Evolutionary conservation across 1,284 basidiomycete species (phyloP).

Genomic region (Cerioporus squamosus): DNA sequence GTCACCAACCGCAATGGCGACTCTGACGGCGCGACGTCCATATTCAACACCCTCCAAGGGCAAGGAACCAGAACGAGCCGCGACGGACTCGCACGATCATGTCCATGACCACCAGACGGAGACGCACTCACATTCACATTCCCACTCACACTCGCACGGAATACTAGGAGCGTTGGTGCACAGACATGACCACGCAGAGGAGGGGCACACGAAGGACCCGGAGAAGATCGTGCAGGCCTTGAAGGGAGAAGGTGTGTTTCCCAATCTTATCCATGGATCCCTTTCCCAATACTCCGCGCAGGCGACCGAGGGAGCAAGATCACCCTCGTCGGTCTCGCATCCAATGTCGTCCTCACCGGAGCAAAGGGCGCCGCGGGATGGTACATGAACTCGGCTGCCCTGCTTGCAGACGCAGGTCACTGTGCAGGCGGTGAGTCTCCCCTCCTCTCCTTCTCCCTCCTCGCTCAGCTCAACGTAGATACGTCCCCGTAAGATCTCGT

Average conservation of each 20-base stretch:
- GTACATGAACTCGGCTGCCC: slow-evolving; percentile 87
- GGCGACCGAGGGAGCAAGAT: slow-evolving; percentile 85
- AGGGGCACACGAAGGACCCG: slow-evolving; percentile 66
- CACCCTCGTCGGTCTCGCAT: slow-evolving; percentile 85
- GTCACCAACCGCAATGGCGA: slow-evolving; percentile 23
- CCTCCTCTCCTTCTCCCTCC: too few species aligned
- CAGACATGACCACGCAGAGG: slow-evolving; percentile 69
- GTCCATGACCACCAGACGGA: slow-evolving; percentile 33
- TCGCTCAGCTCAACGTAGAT: slow-evolving; percentile 8
- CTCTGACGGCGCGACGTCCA: slow-evolving; percentile 24
- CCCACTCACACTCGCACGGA: slow-evolving; percentile 60
- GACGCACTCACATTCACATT: slow-evolving; percentile 44
- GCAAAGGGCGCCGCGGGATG: slow-evolving; percentile 88
- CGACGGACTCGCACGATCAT: slow-evolving; percentile 22
- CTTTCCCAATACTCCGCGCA: slow-evolving; percentile 23
- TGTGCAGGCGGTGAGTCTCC: slow-evolving; percentile 77
- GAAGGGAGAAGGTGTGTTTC: slow-evolving; percentile 62
- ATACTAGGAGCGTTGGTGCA: slow-evolving; percentile 54
- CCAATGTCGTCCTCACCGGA: slow-evolving; percentile 83
- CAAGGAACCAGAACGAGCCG: slow-evolving; percentile 29
- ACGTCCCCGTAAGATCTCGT: slow-evolving; percentile 62
- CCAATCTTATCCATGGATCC: slow-evolving; percentile 8
- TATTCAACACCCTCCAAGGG: slow-evolving; percentile 34
- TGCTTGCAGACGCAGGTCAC: slow-evolving; percentile 96
- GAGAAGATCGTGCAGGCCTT: slow-evolving; percentile 76